Conservation (phyloP, 202 grass and related monocot species). For the Cymbopogon flexuosus region DNA sequence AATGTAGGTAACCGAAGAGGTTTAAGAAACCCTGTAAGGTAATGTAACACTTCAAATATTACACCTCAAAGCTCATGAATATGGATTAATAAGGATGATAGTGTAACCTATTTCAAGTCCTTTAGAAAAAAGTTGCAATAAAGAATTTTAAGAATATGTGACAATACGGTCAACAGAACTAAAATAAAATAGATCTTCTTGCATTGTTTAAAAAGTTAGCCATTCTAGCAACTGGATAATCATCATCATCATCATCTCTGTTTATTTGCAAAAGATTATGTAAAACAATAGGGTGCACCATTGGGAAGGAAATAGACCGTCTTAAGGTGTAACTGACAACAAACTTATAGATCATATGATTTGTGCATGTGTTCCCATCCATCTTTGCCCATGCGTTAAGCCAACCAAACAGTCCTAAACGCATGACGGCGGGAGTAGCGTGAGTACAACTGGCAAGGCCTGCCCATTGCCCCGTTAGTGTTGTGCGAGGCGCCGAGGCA, state of each 20-base stretch:
- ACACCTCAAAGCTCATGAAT: neutral
- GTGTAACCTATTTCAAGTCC: neutral
- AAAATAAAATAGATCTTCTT: neutral
- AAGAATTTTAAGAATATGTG: neutral
- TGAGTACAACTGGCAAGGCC: slow-evolving; percentile 9
- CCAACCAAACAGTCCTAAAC: neutral
- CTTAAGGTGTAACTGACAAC: neutral
- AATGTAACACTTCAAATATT: neutral
- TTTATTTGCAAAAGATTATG: neutral
- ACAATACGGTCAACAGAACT: neutral
- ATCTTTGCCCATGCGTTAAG: neutral
- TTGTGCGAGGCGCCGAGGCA: neutral
- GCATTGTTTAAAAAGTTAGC: neutral
- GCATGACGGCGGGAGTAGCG: slow-evolving; percentile 7
- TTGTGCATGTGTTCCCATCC: slow-evolving; percentile 2
- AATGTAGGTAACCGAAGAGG: neutral
- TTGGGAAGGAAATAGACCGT: neutral
- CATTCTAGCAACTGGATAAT: neutral
- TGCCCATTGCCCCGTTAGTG: neutral
- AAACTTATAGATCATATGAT: slow-evolving; percentile 14
- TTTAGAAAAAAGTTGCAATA: neutral
- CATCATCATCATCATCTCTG: neutral
- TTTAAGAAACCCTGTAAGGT: slow-evolving; percentile 13
- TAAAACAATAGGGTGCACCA: neutral
- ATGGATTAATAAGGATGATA: neutral